Conservation (phyloP, 1,139 yeast species). For the Meyerozyma smithsonii region DNA sequence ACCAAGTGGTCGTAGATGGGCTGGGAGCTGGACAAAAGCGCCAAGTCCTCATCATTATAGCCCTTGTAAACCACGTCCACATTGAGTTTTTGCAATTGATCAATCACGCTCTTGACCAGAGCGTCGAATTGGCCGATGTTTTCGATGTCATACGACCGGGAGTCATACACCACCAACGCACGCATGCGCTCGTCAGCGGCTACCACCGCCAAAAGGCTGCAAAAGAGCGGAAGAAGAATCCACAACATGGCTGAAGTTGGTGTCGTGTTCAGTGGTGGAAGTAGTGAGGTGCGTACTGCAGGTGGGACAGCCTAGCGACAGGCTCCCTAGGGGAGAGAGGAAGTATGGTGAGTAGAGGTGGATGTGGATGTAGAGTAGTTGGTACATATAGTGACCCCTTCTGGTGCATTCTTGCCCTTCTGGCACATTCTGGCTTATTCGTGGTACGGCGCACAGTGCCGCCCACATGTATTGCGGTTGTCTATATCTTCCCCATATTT, state of each 20-base stretch:
- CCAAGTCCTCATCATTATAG: constrained; percentile 24
- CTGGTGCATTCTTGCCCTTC: too few species aligned
- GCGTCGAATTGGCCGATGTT: constrained; percentile 14
- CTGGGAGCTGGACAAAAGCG: constrained; percentile 20
- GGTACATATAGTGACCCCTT: too few species aligned
- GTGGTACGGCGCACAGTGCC: too few species aligned
- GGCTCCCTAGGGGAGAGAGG: not conserved
- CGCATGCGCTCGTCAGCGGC: constrained; percentile 6
- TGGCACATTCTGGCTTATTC: too few species aligned
- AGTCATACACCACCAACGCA: constrained; percentile 31
- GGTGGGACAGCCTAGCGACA: not conserved
- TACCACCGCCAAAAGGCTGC: not conserved
- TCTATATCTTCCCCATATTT: not conserved
- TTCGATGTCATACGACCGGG: constrained; percentile 20
- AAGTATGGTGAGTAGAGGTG: not conserved
- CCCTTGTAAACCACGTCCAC: constrained; percentile 21
- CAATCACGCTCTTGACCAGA: constrained; percentile 18
- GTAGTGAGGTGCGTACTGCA: not conserved
- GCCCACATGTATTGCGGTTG: too few species aligned
- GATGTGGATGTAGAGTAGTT: not conserved
- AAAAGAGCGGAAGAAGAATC: constrained; percentile 1
- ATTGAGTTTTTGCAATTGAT: constrained; percentile 15
- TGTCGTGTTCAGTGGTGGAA: constrained; percentile 2
- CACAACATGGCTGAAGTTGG: not conserved
- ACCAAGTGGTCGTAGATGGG: constrained; percentile 29